Base-by-base conservation (phyloP, 2,329 filamentous ascomycete genomes). In the Orbilia ellipsospora region DNA sequence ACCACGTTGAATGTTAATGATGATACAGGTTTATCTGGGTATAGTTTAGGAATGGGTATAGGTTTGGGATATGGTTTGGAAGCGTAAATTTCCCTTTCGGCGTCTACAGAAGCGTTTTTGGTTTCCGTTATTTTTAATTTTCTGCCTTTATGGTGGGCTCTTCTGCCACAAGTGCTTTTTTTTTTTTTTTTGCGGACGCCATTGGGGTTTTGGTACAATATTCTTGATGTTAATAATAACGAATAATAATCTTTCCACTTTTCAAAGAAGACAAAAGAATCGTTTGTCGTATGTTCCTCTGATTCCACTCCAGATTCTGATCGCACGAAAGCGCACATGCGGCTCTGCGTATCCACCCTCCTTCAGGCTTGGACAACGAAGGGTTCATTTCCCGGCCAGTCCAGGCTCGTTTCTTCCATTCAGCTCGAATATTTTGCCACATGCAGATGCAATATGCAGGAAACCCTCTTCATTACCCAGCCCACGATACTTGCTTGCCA, bases 391-490 rank as follows among this genome's bases (percentile, higher is more conserved):
- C 18, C 16, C 12, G 8, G 8, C 45, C n/a, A 36, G 26, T 26
- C 36, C 52, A 40, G 15, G 31, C 31, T 36, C 31, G n/a, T 51
- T 23, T 42, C 12, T 23, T 42, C 15, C 13, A 3, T 61, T 68
- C 65, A 69, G 65, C 65, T 69, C 50, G 5, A 13, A 20, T 26
- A 1, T 62, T 69, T 69, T 62, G 65, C 65, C 57, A 55, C 57
- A 50, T 50, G 42, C 57, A 36, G 5, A 44, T 48, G 57, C 42
- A 50, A 1, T 10, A 36, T 36, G 31, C 31, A 36, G 31, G 6
- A 36, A 36, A 36, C 31, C 31, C 31, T 36, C 31, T 36, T 36
- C 31, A 36, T 36, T 55, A 55, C 28, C 26, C 52, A 31, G 52
- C 52, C 12, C 6, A 8, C 23, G 52, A 55, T 20, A 36, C 31